phyloP scores from a whole-genome alignment of 2,329 filamentous ascomycete genomes.

The Ascochyta rabiei region DNA sequence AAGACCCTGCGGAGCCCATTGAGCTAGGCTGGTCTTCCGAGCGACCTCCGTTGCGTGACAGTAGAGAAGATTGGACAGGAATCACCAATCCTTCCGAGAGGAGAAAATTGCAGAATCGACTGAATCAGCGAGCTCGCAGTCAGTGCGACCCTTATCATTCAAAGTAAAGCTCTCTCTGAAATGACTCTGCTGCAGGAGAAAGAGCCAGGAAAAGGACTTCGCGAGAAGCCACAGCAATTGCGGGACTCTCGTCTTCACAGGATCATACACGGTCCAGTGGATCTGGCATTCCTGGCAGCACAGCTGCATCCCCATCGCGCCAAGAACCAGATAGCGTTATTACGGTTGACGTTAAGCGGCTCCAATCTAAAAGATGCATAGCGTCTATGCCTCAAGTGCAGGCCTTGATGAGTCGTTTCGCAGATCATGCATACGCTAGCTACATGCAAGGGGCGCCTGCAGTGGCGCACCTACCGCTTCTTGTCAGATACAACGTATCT shows the following conservation, averaged over 20 bases:
- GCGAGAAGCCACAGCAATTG: neutral
- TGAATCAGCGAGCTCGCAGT: slow-evolving; percentile 26
- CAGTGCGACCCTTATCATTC: neutral
- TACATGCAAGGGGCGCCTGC: slow-evolving; percentile 22
- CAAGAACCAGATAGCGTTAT: too few relatives aligned
- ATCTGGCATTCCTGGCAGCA: neutral
- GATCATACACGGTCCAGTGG: neutral
- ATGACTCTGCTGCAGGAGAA: neutral
- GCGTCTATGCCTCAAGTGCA: slow-evolving; percentile 12
- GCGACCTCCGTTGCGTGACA: slow-evolving; percentile 13
- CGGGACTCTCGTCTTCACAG: neutral
- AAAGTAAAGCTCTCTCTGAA: neutral
- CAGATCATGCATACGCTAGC: slow-evolving; percentile 25
- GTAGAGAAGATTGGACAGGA: slow-evolving; percentile 27
- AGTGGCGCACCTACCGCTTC: slow-evolving; percentile 16
- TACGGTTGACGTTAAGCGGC: neutral
- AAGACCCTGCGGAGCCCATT: neutral
- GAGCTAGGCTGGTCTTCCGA: slow-evolving; percentile 20
- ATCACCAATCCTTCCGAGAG: slow-evolving; percentile 20
- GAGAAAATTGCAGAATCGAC: slow-evolving; percentile 27
- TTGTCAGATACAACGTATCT: slow-evolving; percentile 22
- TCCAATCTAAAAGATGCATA: slow-evolving; percentile 8
- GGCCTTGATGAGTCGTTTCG: slow-evolving; percentile 20
- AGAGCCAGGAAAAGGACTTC: neutral
- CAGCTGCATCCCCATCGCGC: neutral